Evolutionary conservation across 2,329 filamentous ascomycete species (phyloP).

Genomic region (Fusarium ambrosium): DNA sequence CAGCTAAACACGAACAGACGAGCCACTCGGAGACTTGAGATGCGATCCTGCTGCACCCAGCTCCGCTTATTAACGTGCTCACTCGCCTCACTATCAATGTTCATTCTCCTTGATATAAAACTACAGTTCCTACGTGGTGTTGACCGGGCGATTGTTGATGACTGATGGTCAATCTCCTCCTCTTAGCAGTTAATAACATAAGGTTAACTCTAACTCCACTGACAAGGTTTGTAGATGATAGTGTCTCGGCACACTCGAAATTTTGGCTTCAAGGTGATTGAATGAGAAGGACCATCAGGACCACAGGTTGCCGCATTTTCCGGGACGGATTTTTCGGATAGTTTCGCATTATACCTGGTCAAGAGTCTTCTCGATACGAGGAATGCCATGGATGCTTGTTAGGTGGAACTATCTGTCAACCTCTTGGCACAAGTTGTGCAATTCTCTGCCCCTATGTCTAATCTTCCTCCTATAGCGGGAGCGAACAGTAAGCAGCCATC

Average conservation of each 20-base stretch:
- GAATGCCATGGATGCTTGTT: neutral
- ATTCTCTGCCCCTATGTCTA: neutral
- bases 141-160: neutral
- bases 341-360: neutral
- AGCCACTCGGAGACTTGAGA: slow-evolving; percentile 1
- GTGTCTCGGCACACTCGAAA: neutral
- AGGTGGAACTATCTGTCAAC: neutral
- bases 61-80: slow-evolving; percentile 2
- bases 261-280: neutral
- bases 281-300: neutral
- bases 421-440: neutral
- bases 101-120: neutral
- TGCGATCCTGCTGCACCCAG: neutral
- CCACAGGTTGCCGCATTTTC: neutral
- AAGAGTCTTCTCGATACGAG: neutral
- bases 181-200: neutral
- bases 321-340: neutral
- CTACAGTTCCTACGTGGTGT: neutral
- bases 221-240: neutral
- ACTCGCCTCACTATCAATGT: neutral
- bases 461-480: neutral
- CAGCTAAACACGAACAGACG: slow-evolving; percentile 36
- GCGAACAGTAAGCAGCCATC: neutral
- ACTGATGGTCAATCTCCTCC: neutral
- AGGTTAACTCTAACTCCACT: neutral